Evolutionary conservation across 2,329 filamentous ascomycete species (phyloP).

Genomic region (Sclerotinia minor): DNA sequence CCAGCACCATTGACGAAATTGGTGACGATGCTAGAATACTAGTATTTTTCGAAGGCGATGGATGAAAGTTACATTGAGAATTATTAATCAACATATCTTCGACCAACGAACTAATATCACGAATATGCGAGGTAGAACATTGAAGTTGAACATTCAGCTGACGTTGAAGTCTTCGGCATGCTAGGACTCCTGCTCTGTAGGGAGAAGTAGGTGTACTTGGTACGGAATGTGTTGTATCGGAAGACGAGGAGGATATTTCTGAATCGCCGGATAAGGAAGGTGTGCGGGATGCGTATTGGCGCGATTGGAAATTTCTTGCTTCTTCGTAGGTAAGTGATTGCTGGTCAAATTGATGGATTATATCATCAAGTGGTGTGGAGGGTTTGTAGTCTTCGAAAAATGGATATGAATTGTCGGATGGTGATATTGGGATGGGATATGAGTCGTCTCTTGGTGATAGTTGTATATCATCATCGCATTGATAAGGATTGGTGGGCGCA

Average conservation of each 20-base stretch:
- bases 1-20: neutral
- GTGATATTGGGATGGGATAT: neutral
- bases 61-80: conserved; percentile 25
- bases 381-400: conserved; percentile 6
- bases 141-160: conserved; percentile 30
- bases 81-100: conserved; percentile 28
- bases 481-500: conserved; percentile 12
- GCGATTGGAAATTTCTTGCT: neutral
- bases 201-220: conserved; percentile 18
- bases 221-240: conserved; percentile 16
- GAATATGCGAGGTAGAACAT: conserved; percentile 24
- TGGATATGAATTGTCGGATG: conserved; percentile 2
- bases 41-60: neutral
- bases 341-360: conserved; percentile 14
- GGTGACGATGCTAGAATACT: neutral
- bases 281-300: conserved; percentile 20
- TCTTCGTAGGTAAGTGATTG: conserved; percentile 11
- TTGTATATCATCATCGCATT: conserved; percentile 21
- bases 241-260: conserved; percentile 8
- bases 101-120: conserved; percentile 27
- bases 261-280: conserved; percentile 20
- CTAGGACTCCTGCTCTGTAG: neutral
- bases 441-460: conserved; percentile 21
- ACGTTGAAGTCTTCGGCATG: conserved; percentile 28
- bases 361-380: conserved; percentile 16